A percentile compares a stretch with the other conserved stretches of the same genome.
Evolutionary conservation across 805 yeast species (phyloP).

Genomic region (Saccharomycopsis guyanensis): DNA sequence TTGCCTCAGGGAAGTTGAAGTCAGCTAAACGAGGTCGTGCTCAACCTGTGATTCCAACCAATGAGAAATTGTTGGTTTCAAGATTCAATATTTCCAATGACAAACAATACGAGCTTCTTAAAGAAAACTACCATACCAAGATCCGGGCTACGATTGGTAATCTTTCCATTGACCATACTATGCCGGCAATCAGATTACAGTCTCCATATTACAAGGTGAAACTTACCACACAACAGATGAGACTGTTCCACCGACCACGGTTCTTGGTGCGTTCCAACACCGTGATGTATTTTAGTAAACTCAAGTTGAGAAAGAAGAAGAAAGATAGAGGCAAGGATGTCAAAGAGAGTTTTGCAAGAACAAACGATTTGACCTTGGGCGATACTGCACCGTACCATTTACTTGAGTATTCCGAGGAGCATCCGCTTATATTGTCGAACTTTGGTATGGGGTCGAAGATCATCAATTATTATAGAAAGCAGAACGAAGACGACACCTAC

Average conservation of each 20-base stretch:
- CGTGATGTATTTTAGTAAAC: constrained; percentile 62
- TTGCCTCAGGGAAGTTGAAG: constrained; percentile 34
- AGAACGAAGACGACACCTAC: constrained; percentile 66
- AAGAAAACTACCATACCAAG: constrained; percentile 82
- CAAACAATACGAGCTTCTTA: constrained; percentile 70
- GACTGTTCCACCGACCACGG: constrained; percentile 74
- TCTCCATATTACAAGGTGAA: constrained; percentile 85
- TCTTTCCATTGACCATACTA: constrained; percentile 81
- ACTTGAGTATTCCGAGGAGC: constrained; percentile 87
- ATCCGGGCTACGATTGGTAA: constrained; percentile 90
- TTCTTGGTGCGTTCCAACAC: constrained; percentile 76
- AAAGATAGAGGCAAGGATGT: constrained; percentile 80
- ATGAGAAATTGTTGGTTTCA: constrained; percentile 44
- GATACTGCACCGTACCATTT: constrained; percentile 73
- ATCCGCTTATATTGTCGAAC: constrained; percentile 72
- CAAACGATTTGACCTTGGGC: constrained; percentile 74
- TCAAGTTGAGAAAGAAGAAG: constrained; percentile 76
- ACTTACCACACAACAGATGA: constrained; percentile 54
- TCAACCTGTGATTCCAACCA: constrained; percentile 41
- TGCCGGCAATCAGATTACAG: constrained; percentile 81
- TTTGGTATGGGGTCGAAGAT: constrained; percentile 95
- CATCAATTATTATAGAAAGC: constrained; percentile 87
- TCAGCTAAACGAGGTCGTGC: constrained; percentile 20
- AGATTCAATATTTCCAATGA: constrained; percentile 87
- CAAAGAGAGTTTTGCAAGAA: constrained; percentile 59